phyloP scores from a whole-genome alignment of 257 asterid genomes.

The Petunia secreta region DNA sequence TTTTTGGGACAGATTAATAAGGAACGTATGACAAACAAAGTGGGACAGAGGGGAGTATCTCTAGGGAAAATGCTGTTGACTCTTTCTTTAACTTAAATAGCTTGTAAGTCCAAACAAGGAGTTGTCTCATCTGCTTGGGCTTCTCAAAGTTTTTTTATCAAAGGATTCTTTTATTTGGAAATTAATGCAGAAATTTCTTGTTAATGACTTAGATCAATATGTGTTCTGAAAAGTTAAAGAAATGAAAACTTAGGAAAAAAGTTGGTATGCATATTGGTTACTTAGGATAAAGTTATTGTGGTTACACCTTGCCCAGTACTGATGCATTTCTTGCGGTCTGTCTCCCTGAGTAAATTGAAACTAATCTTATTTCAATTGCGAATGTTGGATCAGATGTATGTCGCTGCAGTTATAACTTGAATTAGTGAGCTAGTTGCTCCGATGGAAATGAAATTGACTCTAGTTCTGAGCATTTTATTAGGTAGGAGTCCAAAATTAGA shows the following conservation, averaged over 20 bases:
- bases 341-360: not conserved
- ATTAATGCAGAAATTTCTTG: not conserved
- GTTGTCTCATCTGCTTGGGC: constrained; percentile 17
- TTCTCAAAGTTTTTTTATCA: not conserved
- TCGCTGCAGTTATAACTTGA: not conserved
- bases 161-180: not conserved
- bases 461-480: not conserved
- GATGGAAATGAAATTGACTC: not conserved
- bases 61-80: constrained; percentile 1
- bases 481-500: not conserved
- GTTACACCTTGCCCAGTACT: not conserved
- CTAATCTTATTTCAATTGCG: not conserved
- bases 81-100: not conserved
- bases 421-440: not conserved
- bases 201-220: not conserved
- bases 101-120: not conserved
- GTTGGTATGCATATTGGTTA: not conserved
- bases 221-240: not conserved
- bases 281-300: not conserved
- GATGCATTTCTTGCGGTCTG: not conserved
- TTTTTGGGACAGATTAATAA: too few relatives aligned
- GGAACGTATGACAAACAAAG: too few relatives aligned
- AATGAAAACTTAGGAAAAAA: constrained; percentile 12
- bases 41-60: not conserved
- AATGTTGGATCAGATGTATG: not conserved